Evolutionary conservation across 495 filamentous ascomycete genomes (phyloP), one percentile per base, ranked within the genome.

Genomic region (Opeltia flavorubescens): DNA sequence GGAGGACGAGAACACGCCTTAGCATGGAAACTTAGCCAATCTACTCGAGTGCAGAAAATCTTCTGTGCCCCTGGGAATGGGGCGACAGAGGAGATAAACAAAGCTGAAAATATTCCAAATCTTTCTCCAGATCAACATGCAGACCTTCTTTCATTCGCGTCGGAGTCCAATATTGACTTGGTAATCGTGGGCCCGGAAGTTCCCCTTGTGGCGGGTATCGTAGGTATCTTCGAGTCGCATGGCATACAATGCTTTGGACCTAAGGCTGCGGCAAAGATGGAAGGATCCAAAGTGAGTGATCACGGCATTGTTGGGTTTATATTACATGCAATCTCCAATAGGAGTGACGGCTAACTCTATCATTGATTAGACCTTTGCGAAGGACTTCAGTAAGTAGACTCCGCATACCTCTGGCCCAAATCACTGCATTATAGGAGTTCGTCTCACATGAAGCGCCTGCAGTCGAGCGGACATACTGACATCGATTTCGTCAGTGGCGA

Each of bases 251-350:
- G 78, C 65, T 98, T 94, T 55, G 91, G 91, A 12, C 91, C 91
- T 2, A 82, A 85, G 68, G 75, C 73, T 30, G 93, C 91, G 31
- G 89, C 93, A 25, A 74, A 75, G 44, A 83, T 98, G 81, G 91
- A 98, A 63, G 91, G 91, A 45, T 89, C 35, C 83, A 61, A 96
- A 98, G n/a, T n/a, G n/a, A n/a, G n/a, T n/a, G n/a, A n/a, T n/a
- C n/a, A n/a, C n/a, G n/a, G n/a, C n/a, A n/a, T n/a, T n/a, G n/a
- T n/a, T n/a, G n/a, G n/a, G n/a, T n/a, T n/a, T n/a, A n/a, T n/a
- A n/a, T n/a, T n/a, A n/a, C n/a, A n/a, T n/a, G n/a, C n/a, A n/a
- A n/a, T n/a, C n/a, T n/a, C n/a, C n/a, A n/a, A n/a, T n/a, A n/a
- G n/a, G n/a, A n/a, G n/a, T n/a, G n/a, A n/a, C n/a, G n/a, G n/a